Conservation (phyloP, 345 rosid genomes). For the Psidium friedrichsthalianum region DNA sequence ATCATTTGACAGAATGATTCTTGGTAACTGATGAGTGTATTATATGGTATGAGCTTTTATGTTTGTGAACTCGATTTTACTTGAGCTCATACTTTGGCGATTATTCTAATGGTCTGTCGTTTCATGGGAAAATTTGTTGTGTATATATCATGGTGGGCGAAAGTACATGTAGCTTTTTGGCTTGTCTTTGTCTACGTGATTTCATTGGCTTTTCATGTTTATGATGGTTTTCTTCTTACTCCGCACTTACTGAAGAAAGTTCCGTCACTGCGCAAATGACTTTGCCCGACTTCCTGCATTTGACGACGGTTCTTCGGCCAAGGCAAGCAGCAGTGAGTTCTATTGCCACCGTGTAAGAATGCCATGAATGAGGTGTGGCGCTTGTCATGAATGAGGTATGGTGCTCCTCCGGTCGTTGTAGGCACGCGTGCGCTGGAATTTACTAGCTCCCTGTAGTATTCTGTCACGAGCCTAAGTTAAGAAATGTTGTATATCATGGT, state of each 20-base stretch:
- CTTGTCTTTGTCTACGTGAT: neutral
- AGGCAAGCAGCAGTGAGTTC: neutral
- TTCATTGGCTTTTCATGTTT: neutral
- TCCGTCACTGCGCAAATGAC: neutral
- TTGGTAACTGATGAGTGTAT: neutral
- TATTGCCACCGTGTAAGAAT: neutral
- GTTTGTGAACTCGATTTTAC: neutral
- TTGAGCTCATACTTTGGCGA: neutral
- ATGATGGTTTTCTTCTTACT: neutral
- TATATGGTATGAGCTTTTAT: neutral
- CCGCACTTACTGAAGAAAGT: neutral
- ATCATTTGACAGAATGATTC: neutral
- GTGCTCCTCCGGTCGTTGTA: neutral
- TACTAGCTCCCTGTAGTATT: neutral
- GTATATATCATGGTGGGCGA: neutral
- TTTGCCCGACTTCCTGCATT: neutral
- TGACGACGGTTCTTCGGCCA: neutral
- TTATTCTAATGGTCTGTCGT: neutral
- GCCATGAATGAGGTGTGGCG: neutral
- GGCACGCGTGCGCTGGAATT: neutral
- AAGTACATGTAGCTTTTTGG: neutral
- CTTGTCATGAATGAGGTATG: neutral
- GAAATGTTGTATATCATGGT: neutral
- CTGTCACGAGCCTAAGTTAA: neutral
- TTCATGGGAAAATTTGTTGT: neutral